These are phyloP conservation scores for Komagataea norvegica DNA, from an alignment of 1,139 yeast genomes.

Conservation along the genomic window DNA sequence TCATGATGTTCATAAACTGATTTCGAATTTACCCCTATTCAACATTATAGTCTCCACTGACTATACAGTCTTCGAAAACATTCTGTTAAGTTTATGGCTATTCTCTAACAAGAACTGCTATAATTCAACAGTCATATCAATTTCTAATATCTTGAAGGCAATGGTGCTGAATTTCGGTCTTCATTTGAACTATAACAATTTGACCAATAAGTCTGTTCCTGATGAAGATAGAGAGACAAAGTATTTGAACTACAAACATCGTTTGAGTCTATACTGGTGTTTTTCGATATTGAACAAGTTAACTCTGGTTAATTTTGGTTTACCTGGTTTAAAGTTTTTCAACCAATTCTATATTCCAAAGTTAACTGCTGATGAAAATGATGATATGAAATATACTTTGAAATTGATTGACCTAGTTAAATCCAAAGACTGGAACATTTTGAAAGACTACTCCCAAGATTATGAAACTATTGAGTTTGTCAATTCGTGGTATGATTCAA, in stretches of 20 bases:
- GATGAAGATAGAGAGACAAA: slow-evolving; percentile 22
- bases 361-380: slow-evolving; percentile 16
- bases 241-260: slow-evolving; percentile 32
- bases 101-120: slow-evolving; percentile 26
- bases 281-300: slow-evolving; percentile 41
- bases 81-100: slow-evolving; percentile 21
- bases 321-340: slow-evolving; percentile 23
- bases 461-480: slow-evolving; percentile 10
- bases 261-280: slow-evolving; percentile 60
- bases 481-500: slow-evolving; percentile 17
- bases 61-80: slow-evolving; percentile 22
- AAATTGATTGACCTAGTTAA: slow-evolving; percentile 20
- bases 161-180: slow-evolving; percentile 22
- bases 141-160: slow-evolving; percentile 28
- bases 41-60: slow-evolving; percentile 8
- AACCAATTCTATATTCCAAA: slow-evolving; percentile 25
- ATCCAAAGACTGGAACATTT: slow-evolving; percentile 13
- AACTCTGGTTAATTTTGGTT: slow-evolving; percentile 22
- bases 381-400: slow-evolving; percentile 18
- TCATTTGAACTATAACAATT: slow-evolving; percentile 27
- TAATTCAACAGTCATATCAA: slow-evolving; percentile 26
- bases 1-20: slow-evolving; percentile 25
- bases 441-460: slow-evolving; percentile 14
- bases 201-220: slow-evolving; percentile 20
- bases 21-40: slow-evolving; percentile 19